Conservation (phyloP, 2,329 filamentous ascomycete genomes). For the Ophiognomonia clavigignenti-juglandacearum region DNA sequence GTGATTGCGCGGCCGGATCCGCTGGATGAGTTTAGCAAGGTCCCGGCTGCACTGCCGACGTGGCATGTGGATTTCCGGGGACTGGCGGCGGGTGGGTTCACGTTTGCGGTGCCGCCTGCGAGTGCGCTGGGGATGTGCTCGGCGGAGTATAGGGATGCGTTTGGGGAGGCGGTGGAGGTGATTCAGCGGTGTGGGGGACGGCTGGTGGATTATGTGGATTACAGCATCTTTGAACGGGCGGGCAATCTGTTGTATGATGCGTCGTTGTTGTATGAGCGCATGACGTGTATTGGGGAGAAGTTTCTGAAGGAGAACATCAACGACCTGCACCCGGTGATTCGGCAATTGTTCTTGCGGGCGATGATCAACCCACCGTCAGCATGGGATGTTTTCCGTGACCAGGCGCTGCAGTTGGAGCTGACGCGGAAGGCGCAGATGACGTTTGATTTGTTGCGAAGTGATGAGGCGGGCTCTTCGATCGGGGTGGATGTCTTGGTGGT, state of each 20-base stretch:
- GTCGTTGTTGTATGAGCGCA: conserved; percentile 44
- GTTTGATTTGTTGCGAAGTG: neutral
- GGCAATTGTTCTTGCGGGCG: conserved; percentile 36
- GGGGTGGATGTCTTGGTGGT: conserved; percentile 40
- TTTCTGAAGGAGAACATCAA: conserved; percentile 31
- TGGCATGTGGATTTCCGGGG: conserved; percentile 19
- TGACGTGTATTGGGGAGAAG: conserved; percentile 33
- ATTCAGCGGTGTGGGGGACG: conserved; percentile 33
- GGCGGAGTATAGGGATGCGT: conserved; percentile 10
- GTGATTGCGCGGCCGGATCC: conserved; percentile 38
- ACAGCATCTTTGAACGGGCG: conserved; percentile 40
- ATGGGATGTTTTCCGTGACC: conserved; percentile 43
- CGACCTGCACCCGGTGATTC: conserved; percentile 44
- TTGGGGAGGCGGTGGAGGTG: conserved; percentile 24
- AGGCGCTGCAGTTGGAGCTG: conserved; percentile 38
- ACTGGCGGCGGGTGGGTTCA: neutral
- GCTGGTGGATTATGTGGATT: conserved; percentile 18
- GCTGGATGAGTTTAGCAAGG: conserved; percentile 45
- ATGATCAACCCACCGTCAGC: conserved; percentile 33
- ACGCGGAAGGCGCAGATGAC: conserved; percentile 29
- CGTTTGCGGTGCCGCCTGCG: neutral
- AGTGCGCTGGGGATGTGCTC: conserved; percentile 25
- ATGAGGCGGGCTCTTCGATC: conserved; percentile 19
- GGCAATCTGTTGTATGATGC: conserved; percentile 48
- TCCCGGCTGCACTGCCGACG: conserved; percentile 21